Percentiles rank a stretch among this genome's conserved stretches.
Evolutionary conservation across 805 yeast genomes (phyloP).

Genomic region (Saccharomycopsis babjevae): DNA sequence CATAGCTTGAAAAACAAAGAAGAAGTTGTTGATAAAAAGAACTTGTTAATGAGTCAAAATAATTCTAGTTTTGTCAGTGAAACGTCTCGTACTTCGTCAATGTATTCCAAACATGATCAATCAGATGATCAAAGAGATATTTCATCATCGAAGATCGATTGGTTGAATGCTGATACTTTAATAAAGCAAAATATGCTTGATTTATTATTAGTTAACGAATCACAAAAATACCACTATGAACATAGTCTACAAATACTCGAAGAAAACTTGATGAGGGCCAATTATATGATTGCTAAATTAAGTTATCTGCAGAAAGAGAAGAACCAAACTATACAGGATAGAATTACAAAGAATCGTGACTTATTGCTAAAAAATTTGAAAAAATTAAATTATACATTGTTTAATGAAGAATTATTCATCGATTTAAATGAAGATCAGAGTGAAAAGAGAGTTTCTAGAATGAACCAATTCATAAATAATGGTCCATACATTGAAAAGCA

Average conservation of each 20-base stretch:
- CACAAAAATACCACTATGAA: conserved; percentile 2
- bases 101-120: conserved; percentile 11
- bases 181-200: conserved; percentile 5
- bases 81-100: conserved; percentile 13
- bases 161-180: conserved; percentile 1
- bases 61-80: conserved; percentile 13
- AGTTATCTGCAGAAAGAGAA: conserved; percentile 5
- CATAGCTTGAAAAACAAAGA: conserved; percentile 6
- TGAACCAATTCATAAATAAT: not conserved
- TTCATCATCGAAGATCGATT: conserved; percentile 1
- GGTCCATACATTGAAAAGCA: not conserved
- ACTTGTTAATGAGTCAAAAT: conserved; percentile 10
- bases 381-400: not conserved
- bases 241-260: conserved; percentile 1
- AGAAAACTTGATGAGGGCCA: conserved; percentile 11
- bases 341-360: not conserved
- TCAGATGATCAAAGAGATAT: not conserved
- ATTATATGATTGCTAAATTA: conserved; percentile 10
- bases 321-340: not conserved
- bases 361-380: not conserved
- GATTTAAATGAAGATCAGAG: not conserved
- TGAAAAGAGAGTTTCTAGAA: not conserved
- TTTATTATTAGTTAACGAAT: not conserved
- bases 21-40: conserved; percentile 2
- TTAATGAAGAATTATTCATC: not conserved